Evolutionary conservation across 805 yeast species (phyloP).

Genomic region (Lipomyces lipofer): DNA sequence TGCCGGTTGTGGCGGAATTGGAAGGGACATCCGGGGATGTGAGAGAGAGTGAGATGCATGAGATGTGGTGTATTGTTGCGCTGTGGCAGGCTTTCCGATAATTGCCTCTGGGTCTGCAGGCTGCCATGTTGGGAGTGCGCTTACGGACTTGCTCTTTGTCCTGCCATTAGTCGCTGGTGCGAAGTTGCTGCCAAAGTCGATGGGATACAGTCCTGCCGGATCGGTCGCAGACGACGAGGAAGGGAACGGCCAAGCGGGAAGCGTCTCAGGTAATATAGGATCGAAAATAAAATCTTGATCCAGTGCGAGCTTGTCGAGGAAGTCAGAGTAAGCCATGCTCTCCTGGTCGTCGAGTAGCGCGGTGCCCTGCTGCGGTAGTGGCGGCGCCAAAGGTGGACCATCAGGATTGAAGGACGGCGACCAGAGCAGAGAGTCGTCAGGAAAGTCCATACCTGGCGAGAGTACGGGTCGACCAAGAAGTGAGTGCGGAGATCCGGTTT

Average conservation of each 20-base stretch:
- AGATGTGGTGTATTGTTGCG: not conserved
- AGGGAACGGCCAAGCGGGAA: slow-evolving; percentile 11
- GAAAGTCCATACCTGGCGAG: too few relatives aligned
- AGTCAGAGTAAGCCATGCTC: slow-evolving; percentile 36
- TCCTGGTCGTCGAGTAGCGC: slow-evolving; percentile 37
- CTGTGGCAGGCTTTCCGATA: not conserved
- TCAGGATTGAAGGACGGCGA: too few relatives aligned
- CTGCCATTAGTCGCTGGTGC: not conserved
- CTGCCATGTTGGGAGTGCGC: not conserved
- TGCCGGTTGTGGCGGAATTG: not conserved
- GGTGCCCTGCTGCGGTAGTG: slow-evolving; percentile 5
- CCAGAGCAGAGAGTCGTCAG: too few relatives aligned
- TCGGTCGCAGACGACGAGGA: not conserved
- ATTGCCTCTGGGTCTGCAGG: not conserved
- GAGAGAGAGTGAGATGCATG: not conserved
- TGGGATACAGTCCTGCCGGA: not conserved
- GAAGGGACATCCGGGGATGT: not conserved
- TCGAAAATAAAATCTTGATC: slow-evolving; percentile 39
- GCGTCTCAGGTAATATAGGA: slow-evolving; percentile 34
- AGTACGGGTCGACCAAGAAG: too few relatives aligned
- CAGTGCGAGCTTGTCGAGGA: slow-evolving; percentile 37
- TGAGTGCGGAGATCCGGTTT: too few relatives aligned
- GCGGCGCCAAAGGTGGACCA: too few relatives aligned
- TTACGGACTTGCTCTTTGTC: too few relatives aligned
- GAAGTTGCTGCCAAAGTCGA: not conserved